A percentile compares a stretch with the other conserved stretches of the same genome.
phyloP scores from a whole-genome alignment of 176 grass and related monocot genomes.

The Eleusine coracana region DNA sequence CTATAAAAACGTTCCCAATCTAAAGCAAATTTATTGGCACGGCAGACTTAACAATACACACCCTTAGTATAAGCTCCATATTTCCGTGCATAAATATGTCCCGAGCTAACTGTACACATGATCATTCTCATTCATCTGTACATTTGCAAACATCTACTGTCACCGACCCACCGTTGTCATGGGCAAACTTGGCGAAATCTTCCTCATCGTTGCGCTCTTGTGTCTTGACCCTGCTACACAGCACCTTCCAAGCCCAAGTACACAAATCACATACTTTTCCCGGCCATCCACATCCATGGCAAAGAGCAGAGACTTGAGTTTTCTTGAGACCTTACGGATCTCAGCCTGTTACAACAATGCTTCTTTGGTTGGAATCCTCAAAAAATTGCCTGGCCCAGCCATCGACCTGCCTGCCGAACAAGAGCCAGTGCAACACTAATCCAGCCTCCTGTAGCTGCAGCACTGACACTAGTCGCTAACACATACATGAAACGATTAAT shows the following conservation, averaged over 20 bases:
- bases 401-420: not conserved
- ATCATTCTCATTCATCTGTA: too few species aligned
- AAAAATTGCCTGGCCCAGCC: too few species aligned
- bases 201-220: not conserved
- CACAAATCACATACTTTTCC: not conserved
- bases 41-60: too few species aligned
- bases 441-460: not conserved
- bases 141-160: too few species aligned
- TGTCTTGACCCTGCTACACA: not conserved
- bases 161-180: not conserved
- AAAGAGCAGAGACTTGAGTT: too few species aligned
- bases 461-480: not conserved
- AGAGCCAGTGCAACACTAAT: not conserved
- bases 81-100: too few species aligned
- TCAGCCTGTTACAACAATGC: not conserved
- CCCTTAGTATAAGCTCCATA: too few species aligned
- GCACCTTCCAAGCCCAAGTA: conserved; percentile 6
- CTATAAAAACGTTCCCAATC: too few species aligned
- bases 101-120: too few species aligned
- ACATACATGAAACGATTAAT: not conserved
- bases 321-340: not conserved
- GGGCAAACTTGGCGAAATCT: not conserved
- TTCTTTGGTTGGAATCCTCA: too few species aligned
- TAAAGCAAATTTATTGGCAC: too few species aligned
- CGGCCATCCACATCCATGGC: not conserved